Percentiles rank a stretch among this genome's conserved stretches.
These are phyloP conservation scores for Termitomyces bulborhizus DNA, from an alignment of 768 basidiomycete genomes.

Conservation along the genomic window DNA sequence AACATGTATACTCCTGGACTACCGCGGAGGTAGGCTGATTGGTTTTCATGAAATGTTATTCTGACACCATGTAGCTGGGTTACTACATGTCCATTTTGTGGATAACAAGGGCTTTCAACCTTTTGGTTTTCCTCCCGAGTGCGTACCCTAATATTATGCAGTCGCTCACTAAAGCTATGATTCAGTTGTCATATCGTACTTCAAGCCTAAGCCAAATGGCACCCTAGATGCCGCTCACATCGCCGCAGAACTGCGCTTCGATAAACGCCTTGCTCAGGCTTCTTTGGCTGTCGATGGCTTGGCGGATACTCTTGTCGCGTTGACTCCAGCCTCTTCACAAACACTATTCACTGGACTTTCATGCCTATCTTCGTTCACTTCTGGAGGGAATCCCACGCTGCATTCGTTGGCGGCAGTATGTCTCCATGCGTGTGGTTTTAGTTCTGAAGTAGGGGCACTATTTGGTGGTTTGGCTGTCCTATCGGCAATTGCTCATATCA, in stretches of 20 bases:
- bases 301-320: slow-evolving; percentile 55
- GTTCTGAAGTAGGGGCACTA: slow-evolving; percentile 48
- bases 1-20: slow-evolving; percentile 65
- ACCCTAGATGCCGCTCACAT: slow-evolving; percentile 37
- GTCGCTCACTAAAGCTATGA: background rate
- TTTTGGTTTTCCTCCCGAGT: slow-evolving; percentile 68
- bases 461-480: slow-evolving; percentile 71
- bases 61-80: slow-evolving; percentile 41
- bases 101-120: slow-evolving; percentile 54
- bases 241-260: slow-evolving; percentile 58
- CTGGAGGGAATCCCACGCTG: slow-evolving; percentile 61
- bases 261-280: slow-evolving; percentile 55
- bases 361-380: slow-evolving; percentile 57
- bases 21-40: slow-evolving; percentile 40
- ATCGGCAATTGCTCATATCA: slow-evolving; percentile 59
- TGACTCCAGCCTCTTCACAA: slow-evolving; percentile 46
- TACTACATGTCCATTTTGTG: slow-evolving; percentile 73
- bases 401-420: slow-evolving; percentile 70
- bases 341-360: slow-evolving; percentile 52
- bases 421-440: slow-evolving; percentile 44
- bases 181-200: slow-evolving; percentile 52
- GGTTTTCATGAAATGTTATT: background rate
- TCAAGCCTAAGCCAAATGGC: slow-evolving; percentile 44
- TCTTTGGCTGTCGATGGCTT: slow-evolving; percentile 65
- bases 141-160: slow-evolving; percentile 17